phyloP scores from a whole-genome alignment of 441 rosid species.

The Eutrema salsugineum region DNA sequence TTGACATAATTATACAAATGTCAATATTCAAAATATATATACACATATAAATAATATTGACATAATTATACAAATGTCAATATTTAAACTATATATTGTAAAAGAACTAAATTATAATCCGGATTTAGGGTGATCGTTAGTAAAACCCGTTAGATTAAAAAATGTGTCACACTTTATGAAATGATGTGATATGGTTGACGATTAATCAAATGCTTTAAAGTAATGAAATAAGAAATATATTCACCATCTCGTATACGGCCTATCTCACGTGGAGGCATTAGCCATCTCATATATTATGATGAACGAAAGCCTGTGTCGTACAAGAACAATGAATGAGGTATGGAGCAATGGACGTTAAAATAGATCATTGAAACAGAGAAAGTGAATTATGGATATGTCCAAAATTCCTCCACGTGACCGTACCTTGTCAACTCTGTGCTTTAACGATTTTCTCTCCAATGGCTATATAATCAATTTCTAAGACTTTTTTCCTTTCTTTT shows the following conservation, averaged over 20 bases:
- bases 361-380: constrained; percentile 16
- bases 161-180: not conserved
- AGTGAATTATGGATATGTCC: constrained; percentile 16
- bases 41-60: too few relatives aligned
- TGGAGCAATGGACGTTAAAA: constrained; percentile 27
- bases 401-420: constrained; percentile 29
- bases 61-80: not conserved
- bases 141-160: not conserved
- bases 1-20: not conserved
- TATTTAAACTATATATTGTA: not conserved
- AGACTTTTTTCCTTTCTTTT: not conserved
- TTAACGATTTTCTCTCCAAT: constrained; percentile 25
- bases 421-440: constrained; percentile 29
- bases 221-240: not conserved
- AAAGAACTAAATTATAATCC: too few relatives aligned
- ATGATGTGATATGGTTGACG: not conserved
- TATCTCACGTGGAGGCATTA: not conserved
- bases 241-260: not conserved
- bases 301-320: constrained; percentile 18
- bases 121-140: not conserved
- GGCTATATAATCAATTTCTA: constrained; percentile 1
- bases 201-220: not conserved
- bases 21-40: too few relatives aligned
- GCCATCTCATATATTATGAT: constrained; percentile 3
- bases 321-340: constrained; percentile 31